Evolutionary conservation across 768 basidiomycete genomes (phyloP).

Genomic region (Tylopilus subfusipes): DNA sequence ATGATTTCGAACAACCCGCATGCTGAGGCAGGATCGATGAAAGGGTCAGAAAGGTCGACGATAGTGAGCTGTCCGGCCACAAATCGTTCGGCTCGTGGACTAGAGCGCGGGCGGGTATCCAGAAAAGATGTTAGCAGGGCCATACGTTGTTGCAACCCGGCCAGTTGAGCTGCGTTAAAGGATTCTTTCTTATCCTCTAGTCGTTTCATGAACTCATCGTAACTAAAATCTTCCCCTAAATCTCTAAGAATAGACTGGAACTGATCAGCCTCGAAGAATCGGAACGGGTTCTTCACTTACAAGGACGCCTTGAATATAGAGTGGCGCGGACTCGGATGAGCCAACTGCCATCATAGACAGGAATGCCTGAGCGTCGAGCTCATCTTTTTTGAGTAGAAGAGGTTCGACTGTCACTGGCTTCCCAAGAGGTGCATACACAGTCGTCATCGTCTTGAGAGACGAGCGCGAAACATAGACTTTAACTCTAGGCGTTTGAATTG

Average conservation of each 20-base stretch:
- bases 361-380: constrained; percentile 66
- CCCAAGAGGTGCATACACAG: constrained; percentile 53
- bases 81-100: constrained; percentile 39
- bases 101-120: constrained; percentile 23
- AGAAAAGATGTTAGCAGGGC: constrained; percentile 58
- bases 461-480: constrained; percentile 59
- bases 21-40: constrained; percentile 63
- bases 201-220: constrained; percentile 44
- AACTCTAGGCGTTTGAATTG: constrained; percentile 32
- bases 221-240: constrained; percentile 58
- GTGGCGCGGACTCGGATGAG: constrained; percentile 55
- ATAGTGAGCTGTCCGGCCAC: constrained; percentile 58
- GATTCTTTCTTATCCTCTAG: constrained; percentile 45
- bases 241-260: constrained; percentile 57
- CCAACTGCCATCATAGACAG: constrained; percentile 73
- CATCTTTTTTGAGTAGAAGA: constrained; percentile 50
- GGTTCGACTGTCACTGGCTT: constrained; percentile 49
- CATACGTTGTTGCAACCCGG: constrained; percentile 61
- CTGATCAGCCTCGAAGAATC: constrained; percentile 6
- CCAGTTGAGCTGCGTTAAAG: constrained; percentile 55
- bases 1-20: constrained; percentile 72
- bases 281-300: constrained; percentile 36
- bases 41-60: constrained; percentile 69
- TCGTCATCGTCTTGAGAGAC: constrained; percentile 57
- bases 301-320: constrained; percentile 67